Base-by-base conservation (phyloP, 331 rosid genomes). In the Rhamnella rubrinervis region DNA sequence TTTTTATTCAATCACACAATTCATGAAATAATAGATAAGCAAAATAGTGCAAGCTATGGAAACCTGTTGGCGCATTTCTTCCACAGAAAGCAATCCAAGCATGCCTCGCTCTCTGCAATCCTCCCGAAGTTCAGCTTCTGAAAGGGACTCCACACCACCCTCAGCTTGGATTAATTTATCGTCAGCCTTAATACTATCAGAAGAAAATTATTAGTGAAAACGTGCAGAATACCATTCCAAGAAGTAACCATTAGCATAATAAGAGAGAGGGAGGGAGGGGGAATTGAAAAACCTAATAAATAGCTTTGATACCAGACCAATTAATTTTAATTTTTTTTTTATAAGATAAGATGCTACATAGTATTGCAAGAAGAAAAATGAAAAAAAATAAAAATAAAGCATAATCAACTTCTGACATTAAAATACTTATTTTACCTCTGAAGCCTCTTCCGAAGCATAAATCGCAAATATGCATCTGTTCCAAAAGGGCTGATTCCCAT, bases 11-110 rank as follows among this genome's bases (percentile, higher is more conserved):
- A 35, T 16, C 28, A 11, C 46, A 21, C 31, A 0, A 52, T 35
- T 31, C 37, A 15, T 46, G 51, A 28, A 18, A 4, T 11, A n/a
- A 49, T 28, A 50, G n/a, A 44, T 6, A 46, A 19, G 56, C 37
- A 18, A 41, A 63, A 63, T 23, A 19, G 60, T 47, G 41, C 39
- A 59, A 12, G 23, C n/a, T 15, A 14, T 28, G 58, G 16, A 51
- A 76, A 91, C 98, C 98, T 93, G 96, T 67, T 91, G 92, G 68
- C 98, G 93, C 98, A 93, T 91, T 80, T 93, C 96, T 73, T 91
- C 97, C 44, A 93, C 95, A 65, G 98, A 93, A 73, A 76, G 87
- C 81, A 87, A 70, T 61, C 97, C 98, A 77, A 93, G 98, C 91
- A 93, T 88, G 84, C 97, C 98, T 37, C 98, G 85, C 77, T 91